phyloP scores from a whole-genome alignment of 306 rosid species.

The Styphnolobium japonicum region DNA sequence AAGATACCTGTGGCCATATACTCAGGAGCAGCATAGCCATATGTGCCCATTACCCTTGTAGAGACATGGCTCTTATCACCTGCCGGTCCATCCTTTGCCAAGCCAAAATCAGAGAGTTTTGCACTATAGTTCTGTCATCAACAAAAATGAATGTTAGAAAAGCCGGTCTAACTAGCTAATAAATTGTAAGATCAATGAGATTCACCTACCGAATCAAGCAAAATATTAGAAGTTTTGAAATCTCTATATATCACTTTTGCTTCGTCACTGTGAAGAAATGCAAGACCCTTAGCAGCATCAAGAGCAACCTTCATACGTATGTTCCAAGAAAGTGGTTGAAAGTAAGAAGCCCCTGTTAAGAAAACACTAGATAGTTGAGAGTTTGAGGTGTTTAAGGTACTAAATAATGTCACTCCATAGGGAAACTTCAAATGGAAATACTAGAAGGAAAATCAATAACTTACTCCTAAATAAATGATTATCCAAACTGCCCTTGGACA shows the following conservation, averaged over 20 bases:
- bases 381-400: neutral
- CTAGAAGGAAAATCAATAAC: slow-evolving; percentile 31
- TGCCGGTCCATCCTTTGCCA: slow-evolving; percentile 95
- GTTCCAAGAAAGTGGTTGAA: slow-evolving; percentile 92
- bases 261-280: slow-evolving; percentile 89
- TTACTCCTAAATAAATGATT: slow-evolving; percentile 93
- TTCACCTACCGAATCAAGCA: slow-evolving; percentile 70
- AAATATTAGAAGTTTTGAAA: slow-evolving; percentile 78
- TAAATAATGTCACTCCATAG: neutral
- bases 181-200: neutral
- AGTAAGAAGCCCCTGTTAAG: slow-evolving; percentile 70
- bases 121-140: slow-evolving; percentile 64
- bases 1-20: slow-evolving; percentile 90
- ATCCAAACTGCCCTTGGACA: slow-evolving; percentile 90
- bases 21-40: slow-evolving; percentile 97
- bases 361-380: slow-evolving; percentile 15
- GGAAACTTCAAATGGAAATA: slow-evolving; percentile 16
- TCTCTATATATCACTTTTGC: slow-evolving; percentile 93
- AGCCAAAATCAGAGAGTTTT: slow-evolving; percentile 92
- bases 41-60: slow-evolving; percentile 97
- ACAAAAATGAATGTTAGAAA: slow-evolving; percentile 20
- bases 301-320: slow-evolving; percentile 82
- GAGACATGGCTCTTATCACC: slow-evolving; percentile 89
- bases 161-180: slow-evolving; percentile 20
- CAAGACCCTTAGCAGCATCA: slow-evolving; percentile 93